phyloP scores from a whole-genome alignment of 176 grass and related monocot species.

The Lolium rigidum region DNA sequence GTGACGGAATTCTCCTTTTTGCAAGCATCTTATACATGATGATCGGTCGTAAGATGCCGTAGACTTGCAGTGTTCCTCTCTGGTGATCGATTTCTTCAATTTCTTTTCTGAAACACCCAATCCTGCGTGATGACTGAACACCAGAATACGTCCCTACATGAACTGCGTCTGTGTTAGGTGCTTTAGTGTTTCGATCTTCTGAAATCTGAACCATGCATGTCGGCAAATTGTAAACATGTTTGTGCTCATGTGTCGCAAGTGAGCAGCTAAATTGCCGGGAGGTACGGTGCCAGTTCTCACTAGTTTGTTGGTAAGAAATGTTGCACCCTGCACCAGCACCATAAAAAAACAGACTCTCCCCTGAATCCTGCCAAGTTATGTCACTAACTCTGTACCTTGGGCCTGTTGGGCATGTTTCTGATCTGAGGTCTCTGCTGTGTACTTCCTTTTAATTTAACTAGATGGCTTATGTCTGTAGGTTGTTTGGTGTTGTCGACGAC shows the following conservation, averaged over 20 bases:
- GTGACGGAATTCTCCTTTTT: conserved; percentile 20
- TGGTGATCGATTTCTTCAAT: not conserved
- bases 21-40: not conserved
- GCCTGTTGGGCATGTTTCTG: not conserved
- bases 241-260: not conserved
- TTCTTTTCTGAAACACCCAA: not conserved
- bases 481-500: conserved; percentile 65
- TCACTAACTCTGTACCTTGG: not conserved
- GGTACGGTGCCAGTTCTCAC: not conserved
- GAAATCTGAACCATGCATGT: not conserved
- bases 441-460: not conserved
- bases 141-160: too few relatives aligned
- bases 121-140: too few relatives aligned
- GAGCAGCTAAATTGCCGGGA: not conserved
- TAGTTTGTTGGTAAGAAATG: not conserved
- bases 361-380: not conserved
- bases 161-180: too few relatives aligned
- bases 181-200: not conserved
- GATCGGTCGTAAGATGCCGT: not conserved
- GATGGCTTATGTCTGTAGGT: conserved; percentile 33
- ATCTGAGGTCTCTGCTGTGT: not conserved
- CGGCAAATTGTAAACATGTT: not conserved
- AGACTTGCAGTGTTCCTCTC: not conserved
- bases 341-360: not conserved
- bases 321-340: not conserved